phyloP scores from a whole-genome alignment of 2,329 filamentous ascomycete species.

The Fusarium sp. region DNA sequence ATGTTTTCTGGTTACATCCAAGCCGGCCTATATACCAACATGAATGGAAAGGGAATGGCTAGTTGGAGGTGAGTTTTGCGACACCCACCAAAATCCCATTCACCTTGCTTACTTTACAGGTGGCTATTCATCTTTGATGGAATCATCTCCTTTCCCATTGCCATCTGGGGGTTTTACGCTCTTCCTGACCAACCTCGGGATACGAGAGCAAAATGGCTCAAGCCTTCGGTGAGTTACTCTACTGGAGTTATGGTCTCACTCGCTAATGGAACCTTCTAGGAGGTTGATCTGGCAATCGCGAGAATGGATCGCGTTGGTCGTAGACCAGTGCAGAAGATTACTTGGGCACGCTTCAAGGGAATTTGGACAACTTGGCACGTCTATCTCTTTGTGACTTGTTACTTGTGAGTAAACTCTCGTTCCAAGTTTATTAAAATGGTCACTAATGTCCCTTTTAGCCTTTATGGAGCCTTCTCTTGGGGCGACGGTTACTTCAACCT shows the following conservation, averaged over 20 bases:
- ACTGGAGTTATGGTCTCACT: not conserved
- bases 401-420: constrained; percentile 19
- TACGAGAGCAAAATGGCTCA: constrained; percentile 21
- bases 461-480: constrained; percentile 22
- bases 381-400: constrained; percentile 19
- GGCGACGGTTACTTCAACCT: constrained; percentile 47
- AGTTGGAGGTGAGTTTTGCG: constrained; percentile 13
- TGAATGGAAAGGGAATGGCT: constrained; percentile 42
- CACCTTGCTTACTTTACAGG: constrained; percentile 30
- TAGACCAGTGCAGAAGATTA: constrained; percentile 17
- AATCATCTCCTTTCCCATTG: constrained; percentile 29
- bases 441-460: too few relatives aligned
- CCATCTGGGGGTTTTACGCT: constrained; percentile 29
- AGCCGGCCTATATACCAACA: constrained; percentile 48
- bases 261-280: not conserved
- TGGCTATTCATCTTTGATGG: constrained; percentile 54
- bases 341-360: constrained; percentile 20
- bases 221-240: not conserved
- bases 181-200: constrained; percentile 24
- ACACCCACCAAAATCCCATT: fast-evolving
- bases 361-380: constrained; percentile 25
- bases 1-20: constrained; percentile 49
- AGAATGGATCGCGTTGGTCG: constrained; percentile 21
- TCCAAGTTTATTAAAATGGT: too few relatives aligned
- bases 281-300: constrained; percentile 8